Conservation (phyloP, 179 eudicot species). For the Beta corolliflora region DNA sequence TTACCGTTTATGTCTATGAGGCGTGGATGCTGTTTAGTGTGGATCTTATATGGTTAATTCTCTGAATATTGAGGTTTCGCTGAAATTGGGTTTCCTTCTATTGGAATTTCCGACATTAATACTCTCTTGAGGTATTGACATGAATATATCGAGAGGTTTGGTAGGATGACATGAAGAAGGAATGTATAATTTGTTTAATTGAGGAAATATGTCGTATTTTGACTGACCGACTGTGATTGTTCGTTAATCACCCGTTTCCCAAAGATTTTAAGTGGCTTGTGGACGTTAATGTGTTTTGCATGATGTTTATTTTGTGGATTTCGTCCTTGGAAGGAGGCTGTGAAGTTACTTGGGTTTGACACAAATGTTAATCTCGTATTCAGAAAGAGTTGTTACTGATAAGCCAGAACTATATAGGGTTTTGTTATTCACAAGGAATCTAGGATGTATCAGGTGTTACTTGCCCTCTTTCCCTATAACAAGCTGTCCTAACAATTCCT, state of each 20-base stretch:
- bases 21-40: neutral
- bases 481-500: neutral
- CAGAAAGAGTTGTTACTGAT: neutral
- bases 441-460: neutral
- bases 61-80: no score
- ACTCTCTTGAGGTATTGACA: neutral
- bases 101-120: neutral
- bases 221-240: neutral
- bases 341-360: neutral
- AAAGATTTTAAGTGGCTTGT: neutral
- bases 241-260: neutral
- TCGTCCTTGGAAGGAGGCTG: neutral
- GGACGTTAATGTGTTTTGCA: neutral
- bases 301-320: neutral
- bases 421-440: neutral
- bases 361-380: neutral
- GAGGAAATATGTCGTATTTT: neutral
- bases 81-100: no score
- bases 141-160: neutral
- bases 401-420: neutral
- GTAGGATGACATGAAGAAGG: neutral
- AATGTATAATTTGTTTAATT: neutral
- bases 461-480: neutral
- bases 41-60: neutral
- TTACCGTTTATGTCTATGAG: no score